These are phyloP conservation scores for Condylostoma magnum DNA, from an alignment of 169 alveolate genomes.

Conservation along the genomic window DNA sequence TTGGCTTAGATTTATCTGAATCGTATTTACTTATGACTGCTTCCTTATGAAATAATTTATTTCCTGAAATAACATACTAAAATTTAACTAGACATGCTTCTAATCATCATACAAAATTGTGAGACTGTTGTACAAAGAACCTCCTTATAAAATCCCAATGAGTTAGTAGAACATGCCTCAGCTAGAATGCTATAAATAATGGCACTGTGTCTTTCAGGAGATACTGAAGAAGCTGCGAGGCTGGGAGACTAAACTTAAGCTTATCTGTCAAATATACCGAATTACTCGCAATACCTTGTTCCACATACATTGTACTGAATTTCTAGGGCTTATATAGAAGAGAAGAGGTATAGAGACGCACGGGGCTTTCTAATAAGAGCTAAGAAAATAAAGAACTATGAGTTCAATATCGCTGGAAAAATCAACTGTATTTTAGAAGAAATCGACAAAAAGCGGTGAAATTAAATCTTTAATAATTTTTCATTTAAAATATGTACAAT, in stretches of 20 bases:
- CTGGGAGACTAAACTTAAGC: constrained; percentile 20
- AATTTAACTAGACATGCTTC: constrained; percentile 33
- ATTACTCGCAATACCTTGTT: constrained; percentile 18
- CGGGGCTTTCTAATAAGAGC: constrained; percentile 24
- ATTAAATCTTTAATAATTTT: too few species aligned
- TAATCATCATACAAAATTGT: constrained; percentile 1
- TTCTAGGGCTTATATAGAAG: constrained; percentile 37
- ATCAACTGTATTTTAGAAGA: constrained; percentile 31
- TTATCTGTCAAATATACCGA: not conserved
- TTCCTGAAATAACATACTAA: constrained; percentile 46
- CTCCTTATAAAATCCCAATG: not conserved
- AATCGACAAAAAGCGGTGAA: constrained; percentile 30
- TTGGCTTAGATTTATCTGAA: constrained; percentile 32
- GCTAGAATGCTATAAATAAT: constrained; percentile 41
- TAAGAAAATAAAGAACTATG: constrained; percentile 25
- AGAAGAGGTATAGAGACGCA: constrained; percentile 25
- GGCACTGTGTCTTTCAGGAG: constrained; percentile 41
- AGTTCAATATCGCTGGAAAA: constrained; percentile 35
- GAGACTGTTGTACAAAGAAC: constrained; percentile 19
- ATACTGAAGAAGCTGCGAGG: constrained; percentile 40
- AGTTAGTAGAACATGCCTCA: constrained; percentile 34
- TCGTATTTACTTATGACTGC: constrained; percentile 7
- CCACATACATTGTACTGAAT: constrained; percentile 45
- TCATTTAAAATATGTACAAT: too few species aligned
- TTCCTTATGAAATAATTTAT: constrained; percentile 52